Conservation (phyloP, 306 rosid species). For the Trifolium dubium region DNA sequence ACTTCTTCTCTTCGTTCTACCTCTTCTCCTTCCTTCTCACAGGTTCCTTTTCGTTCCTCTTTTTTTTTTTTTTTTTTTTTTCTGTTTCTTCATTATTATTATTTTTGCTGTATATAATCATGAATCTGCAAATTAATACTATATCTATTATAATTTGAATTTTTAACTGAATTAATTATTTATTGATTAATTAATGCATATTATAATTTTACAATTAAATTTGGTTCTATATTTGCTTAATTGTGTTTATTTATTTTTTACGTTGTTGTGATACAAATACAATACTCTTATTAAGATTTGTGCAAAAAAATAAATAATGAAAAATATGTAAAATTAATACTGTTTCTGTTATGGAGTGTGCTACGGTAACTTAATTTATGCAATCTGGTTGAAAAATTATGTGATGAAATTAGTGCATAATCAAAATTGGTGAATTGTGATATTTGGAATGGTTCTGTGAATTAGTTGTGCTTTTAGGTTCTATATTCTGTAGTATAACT, state of each 20-base stretch:
- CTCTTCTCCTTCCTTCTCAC: slow-evolving; percentile 48
- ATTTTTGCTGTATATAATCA: neutral
- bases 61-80: neutral
- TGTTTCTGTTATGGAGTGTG: neutral
- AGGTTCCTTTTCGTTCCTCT: slow-evolving; percentile 40
- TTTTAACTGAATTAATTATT: neutral
- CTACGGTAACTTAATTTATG: neutral
- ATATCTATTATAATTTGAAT: neutral
- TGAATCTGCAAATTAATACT: neutral
- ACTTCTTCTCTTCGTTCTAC: slow-evolving; percentile 62
- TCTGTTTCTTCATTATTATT: neutral
- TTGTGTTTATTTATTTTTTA: neutral
- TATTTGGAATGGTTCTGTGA: neutral
- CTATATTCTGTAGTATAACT: slow-evolving; percentile 15
- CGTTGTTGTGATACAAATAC: neutral
- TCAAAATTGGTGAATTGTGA: slow-evolving; percentile 14
- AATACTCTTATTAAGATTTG: neutral
- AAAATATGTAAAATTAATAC: neutral
- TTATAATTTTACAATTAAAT: neutral
- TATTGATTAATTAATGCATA: neutral
- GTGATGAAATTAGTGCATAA: neutral
- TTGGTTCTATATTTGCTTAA: neutral
- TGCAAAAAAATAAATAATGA: neutral
- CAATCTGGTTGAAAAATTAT: neutral
- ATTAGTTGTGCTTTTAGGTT: slow-evolving; percentile 56